phyloP scores from a whole-genome alignment of 805 yeast species.

The Pichia nanzhaoensis region DNA sequence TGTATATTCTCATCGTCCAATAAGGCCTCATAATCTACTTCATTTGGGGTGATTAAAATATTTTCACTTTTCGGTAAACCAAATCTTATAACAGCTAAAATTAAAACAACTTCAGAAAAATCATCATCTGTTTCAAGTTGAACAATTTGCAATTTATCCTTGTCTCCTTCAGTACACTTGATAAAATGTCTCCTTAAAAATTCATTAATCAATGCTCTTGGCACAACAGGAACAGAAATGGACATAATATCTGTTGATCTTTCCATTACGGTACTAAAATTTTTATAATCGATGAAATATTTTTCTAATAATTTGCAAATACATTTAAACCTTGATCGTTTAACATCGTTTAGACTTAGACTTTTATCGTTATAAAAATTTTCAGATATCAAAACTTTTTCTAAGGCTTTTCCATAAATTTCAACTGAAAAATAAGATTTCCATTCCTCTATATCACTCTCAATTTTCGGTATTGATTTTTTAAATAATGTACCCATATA shows the following conservation, averaged over 20 bases:
- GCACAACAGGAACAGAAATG: conserved; percentile 15
- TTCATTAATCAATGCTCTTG: conserved; percentile 10
- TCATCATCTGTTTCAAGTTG: conserved; percentile 16
- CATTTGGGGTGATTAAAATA: conserved; percentile 3
- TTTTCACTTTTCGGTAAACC: conserved; percentile 8
- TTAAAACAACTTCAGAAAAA: conserved; percentile 18
- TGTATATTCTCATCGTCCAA: conserved; percentile 8
- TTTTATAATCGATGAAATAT: conserved; percentile 16
- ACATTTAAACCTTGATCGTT: conserved; percentile 4
- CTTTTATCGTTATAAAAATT: conserved; percentile 1
- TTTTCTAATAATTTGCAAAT: conserved; percentile 15
- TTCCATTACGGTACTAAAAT: conserved; percentile 2
- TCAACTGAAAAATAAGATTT: conserved; percentile 8
- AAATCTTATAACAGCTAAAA: conserved; percentile 19
- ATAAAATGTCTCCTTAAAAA: conserved; percentile 13
- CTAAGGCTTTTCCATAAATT: conserved; percentile 10
- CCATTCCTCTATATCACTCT: conserved; percentile 9
- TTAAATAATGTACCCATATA: conserved; percentile 6
- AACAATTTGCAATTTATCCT: conserved; percentile 9
- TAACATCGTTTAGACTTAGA: conserved; percentile 1
- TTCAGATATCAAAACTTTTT: conserved; percentile 8
- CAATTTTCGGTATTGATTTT: conserved; percentile 7
- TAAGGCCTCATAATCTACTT: conserved; percentile 8
- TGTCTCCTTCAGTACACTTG: conserved; percentile 1
- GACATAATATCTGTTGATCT: conserved; percentile 5